phyloP scores from a whole-genome alignment of 345 rosid genomes.

The Ceriops decandra region DNA sequence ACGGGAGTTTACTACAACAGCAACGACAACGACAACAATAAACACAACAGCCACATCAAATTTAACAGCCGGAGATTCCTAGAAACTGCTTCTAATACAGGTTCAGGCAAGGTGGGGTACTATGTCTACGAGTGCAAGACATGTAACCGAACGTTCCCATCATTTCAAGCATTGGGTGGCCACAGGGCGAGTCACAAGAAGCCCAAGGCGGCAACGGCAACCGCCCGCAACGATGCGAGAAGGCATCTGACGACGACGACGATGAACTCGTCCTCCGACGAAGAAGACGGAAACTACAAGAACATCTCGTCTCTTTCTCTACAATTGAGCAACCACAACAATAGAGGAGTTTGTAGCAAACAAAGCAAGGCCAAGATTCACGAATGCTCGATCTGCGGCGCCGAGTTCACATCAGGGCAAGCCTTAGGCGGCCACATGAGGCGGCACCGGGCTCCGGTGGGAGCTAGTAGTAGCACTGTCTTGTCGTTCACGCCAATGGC shows the following conservation, averaged over 20 bases:
- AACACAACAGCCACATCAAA: conserved; percentile 18
- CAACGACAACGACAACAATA: not conserved
- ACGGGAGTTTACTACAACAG: conserved; percentile 10
- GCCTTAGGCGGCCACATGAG: conserved; percentile 99
- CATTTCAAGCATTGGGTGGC: conserved; percentile 97
- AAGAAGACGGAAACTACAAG: conserved; percentile 36
- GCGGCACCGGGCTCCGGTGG: conserved; percentile 61
- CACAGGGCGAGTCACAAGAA: conserved; percentile 98
- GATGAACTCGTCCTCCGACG: conserved; percentile 18
- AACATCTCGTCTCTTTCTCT: conserved; percentile 51
- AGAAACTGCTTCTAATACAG: conserved; percentile 43
- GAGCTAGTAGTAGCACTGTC: conserved; percentile 18
- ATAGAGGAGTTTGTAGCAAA: conserved; percentile 18
- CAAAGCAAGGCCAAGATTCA: conserved; percentile 55
- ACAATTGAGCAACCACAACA: conserved; percentile 37
- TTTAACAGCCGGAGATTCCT: conserved; percentile 62
- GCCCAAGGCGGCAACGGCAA: conserved; percentile 33
- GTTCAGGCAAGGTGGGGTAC: conserved; percentile 60
- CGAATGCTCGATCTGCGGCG: conserved; percentile 88
- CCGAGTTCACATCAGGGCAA: conserved; percentile 89
- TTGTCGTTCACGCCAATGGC: conserved; percentile 47
- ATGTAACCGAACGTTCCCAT: conserved; percentile 76
- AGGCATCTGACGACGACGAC: not conserved
- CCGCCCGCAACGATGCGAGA: conserved; percentile 5
- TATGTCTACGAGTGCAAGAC: conserved; percentile 92